phyloP scores from a whole-genome alignment of 345 rosid species.

The Eucalyptus sp. region DNA sequence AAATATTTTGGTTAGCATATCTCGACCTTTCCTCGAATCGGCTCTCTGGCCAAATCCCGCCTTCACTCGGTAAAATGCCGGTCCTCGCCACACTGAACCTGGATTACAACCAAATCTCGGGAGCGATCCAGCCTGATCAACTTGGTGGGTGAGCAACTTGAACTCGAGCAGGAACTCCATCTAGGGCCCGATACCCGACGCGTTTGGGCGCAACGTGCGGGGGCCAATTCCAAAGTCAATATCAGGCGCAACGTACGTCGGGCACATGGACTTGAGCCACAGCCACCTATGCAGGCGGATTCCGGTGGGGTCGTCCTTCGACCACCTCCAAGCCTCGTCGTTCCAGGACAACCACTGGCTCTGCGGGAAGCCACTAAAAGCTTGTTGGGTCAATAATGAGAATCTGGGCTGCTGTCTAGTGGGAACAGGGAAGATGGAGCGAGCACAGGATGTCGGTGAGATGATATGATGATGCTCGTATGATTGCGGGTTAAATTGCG shows the following conservation, averaged over 20 bases:
- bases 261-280: conserved; percentile 36
- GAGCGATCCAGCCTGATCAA: conserved; percentile 7
- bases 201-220: conserved; percentile 9
- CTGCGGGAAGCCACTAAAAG: conserved; percentile 28
- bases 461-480: background rate
- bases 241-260: conserved; percentile 14
- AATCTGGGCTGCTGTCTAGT: background rate
- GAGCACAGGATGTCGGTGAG: background rate
- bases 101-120: conserved; percentile 16
- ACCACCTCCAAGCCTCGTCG: conserved; percentile 34
- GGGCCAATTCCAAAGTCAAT: conserved; percentile 20
- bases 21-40: conserved; percentile 27
- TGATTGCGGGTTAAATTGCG: background rate
- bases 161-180: conserved; percentile 24
- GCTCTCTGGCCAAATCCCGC: conserved; percentile 20
- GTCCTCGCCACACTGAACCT: conserved; percentile 29
- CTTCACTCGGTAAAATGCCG: conserved; percentile 24
- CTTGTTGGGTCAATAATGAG: background rate
- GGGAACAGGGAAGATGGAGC: background rate
- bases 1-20: conserved; percentile 27
- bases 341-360: conserved; percentile 19
- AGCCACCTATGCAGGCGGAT: conserved; percentile 29
- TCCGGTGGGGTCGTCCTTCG: conserved; percentile 19
- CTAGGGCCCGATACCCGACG: conserved; percentile 15
- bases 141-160: conserved; percentile 14